A percentile compares a stretch with the other conserved stretches of the same genome.
Conservation (phyloP, 2,329 filamentous ascomycete genomes). For the Alternaria infectoria region DNA sequence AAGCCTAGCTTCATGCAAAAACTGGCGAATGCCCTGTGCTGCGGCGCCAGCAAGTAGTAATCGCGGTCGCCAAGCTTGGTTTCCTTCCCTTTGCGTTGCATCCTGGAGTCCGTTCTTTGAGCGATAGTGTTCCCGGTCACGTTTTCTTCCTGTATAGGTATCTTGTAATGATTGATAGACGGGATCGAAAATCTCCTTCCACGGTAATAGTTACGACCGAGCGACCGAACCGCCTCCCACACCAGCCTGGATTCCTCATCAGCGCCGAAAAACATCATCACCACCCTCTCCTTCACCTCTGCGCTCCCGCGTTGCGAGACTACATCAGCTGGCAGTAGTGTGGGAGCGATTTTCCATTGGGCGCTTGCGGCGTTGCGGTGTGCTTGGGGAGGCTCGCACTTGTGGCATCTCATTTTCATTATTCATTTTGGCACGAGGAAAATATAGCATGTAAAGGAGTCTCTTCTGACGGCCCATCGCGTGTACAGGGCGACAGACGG, state of each 20-base stretch:
- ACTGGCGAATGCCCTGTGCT: constrained; percentile 91
- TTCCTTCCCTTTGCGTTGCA: constrained; percentile 38
- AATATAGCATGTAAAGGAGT: constrained; percentile 40
- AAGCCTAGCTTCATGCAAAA: constrained; percentile 80
- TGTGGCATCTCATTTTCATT: constrained; percentile 33
- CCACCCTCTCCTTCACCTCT: constrained; percentile 29
- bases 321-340: constrained; percentile 26
- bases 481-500: constrained; percentile 17
- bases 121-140: constrained; percentile 37
- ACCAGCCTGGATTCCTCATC: constrained; percentile 37
- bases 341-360: constrained; percentile 29
- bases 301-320: constrained; percentile 26
- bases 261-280: constrained; percentile 19
- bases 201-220: constrained; percentile 43
- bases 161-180: constrained; percentile 51
- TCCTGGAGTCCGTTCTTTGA: constrained; percentile 45
- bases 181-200: constrained; percentile 46
- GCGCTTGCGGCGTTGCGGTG: constrained; percentile 36
- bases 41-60: constrained; percentile 57
- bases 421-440: constrained; percentile 35
- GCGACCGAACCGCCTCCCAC: constrained; percentile 26
- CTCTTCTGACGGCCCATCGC: constrained; percentile 23
- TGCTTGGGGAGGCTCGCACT: constrained; percentile 25
- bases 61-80: constrained; percentile 22
- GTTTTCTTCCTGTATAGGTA: constrained; percentile 49